These are phyloP conservation scores for Paraphaeosphaeria minitans DNA, from an alignment of 2,329 filamentous ascomycete species.

Conservation along the genomic window DNA sequence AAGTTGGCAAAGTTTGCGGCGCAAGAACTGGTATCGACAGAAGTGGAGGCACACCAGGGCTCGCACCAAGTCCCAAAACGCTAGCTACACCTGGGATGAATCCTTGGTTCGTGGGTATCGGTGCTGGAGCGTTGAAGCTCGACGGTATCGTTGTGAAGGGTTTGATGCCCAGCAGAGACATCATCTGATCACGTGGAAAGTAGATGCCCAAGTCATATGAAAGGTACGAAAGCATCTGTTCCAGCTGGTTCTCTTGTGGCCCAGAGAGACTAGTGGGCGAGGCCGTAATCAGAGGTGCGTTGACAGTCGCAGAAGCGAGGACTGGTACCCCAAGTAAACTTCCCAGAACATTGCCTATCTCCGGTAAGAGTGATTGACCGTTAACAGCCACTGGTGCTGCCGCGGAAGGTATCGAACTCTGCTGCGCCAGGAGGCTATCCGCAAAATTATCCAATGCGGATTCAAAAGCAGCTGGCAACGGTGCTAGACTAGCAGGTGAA, in stretches of 20 bases:
- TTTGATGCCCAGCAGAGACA: not conserved
- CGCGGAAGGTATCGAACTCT: not conserved
- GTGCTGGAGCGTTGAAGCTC: not conserved
- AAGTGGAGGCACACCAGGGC: not conserved
- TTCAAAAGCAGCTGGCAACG: not conserved
- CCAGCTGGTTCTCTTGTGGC: slow-evolving; percentile 6
- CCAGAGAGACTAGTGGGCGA: not conserved
- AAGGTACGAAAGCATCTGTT: slow-evolving; percentile 12
- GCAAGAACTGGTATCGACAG: not conserved
- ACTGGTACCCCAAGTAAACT: not conserved
- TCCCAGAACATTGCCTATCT: not conserved
- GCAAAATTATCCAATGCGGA: not conserved
- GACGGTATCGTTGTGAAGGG: not conserved
- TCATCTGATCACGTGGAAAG: slow-evolving; percentile 3
- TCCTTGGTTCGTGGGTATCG: slow-evolving; percentile 1
- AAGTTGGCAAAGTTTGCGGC: not conserved
- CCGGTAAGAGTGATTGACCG: not conserved
- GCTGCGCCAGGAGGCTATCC: not conserved
- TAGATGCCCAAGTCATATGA: slow-evolving; percentile 11
- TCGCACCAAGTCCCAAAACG: not conserved
- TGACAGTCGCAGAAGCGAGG: not conserved
- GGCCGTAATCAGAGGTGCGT: slow-evolving; percentile 5
- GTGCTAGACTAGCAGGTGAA: not conserved
- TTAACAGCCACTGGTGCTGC: not conserved
- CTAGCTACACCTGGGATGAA: not conserved